Evolutionary conservation across 495 filamentous ascomycete genomes (phyloP).

Genomic region (Talaromyces trachyspermus): DNA sequence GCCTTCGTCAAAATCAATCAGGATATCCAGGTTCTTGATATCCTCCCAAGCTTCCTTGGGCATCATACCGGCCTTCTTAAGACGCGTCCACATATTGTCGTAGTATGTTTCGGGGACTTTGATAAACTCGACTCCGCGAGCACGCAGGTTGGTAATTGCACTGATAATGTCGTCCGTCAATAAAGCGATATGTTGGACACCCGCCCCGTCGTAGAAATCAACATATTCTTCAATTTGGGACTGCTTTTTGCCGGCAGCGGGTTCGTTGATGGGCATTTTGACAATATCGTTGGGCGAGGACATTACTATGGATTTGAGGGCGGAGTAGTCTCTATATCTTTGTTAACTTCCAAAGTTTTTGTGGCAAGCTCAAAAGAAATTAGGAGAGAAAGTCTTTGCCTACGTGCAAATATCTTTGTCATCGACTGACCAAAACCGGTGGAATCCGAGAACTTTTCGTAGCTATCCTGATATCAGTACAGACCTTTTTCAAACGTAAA

Average conservation of each 20-base stretch:
- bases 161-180: conserved; percentile 70
- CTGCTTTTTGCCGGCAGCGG: conserved; percentile 74
- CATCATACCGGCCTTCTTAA: conserved; percentile 45
- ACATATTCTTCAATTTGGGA: conserved; percentile 93
- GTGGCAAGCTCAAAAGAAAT: too few species aligned
- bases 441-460: conserved; percentile 85
- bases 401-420: conserved; percentile 76
- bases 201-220: conserved; percentile 74
- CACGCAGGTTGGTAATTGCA: conserved; percentile 64
- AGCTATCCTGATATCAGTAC: conserved; percentile 32
- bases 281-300: conserved; percentile 70
- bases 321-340: conserved; percentile 73
- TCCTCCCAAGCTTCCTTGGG: conserved; percentile 71
- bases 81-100: conserved; percentile 59
- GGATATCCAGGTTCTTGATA: conserved; percentile 64
- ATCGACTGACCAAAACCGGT: conserved; percentile 92
- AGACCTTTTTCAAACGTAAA: neutral
- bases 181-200: conserved; percentile 88
- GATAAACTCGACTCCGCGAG: conserved; percentile 84
- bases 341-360: too few species aligned
- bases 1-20: conserved; percentile 87
- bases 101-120: conserved; percentile 77
- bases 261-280: conserved; percentile 98
- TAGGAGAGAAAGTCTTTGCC: too few species aligned
- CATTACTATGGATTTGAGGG: conserved; percentile 82